Evolutionary conservation across 106 monocot species (phyloP).

Genomic region (Allium sativum): DNA sequence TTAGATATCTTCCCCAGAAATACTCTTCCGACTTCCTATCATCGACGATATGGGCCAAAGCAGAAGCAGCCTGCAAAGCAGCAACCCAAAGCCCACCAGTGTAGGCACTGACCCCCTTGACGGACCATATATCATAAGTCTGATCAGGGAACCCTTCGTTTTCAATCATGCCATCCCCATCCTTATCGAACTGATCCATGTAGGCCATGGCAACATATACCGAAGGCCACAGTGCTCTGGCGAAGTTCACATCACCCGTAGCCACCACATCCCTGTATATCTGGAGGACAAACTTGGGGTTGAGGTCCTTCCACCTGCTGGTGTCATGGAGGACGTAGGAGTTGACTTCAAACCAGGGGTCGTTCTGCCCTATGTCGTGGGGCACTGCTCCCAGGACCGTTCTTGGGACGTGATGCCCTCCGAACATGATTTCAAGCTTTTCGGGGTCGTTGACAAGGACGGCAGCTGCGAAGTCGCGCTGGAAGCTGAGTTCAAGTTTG

Average conservation of each 20-base stretch:
- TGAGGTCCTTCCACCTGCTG: slow-evolving; percentile 59
- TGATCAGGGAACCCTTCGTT: slow-evolving; percentile 71
- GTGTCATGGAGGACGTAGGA: slow-evolving; percentile 39
- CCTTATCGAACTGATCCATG: slow-evolving; percentile 78
- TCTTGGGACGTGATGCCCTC: slow-evolving; percentile 23
- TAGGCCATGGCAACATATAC: slow-evolving; percentile 66
- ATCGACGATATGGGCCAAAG: slow-evolving; percentile 41
- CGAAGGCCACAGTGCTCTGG: slow-evolving; percentile 51
- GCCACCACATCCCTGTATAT: slow-evolving; percentile 45
- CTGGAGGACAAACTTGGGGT: slow-evolving; percentile 64
- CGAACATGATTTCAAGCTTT: slow-evolving; percentile 15
- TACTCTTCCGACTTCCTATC: slow-evolving; percentile 41
- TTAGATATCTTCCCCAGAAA: slow-evolving; percentile 56
- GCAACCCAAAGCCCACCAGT: slow-evolving; percentile 72
- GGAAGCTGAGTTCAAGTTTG: slow-evolving; percentile 55
- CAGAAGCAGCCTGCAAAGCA: slow-evolving; percentile 55
- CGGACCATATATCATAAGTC: slow-evolving; percentile 68
- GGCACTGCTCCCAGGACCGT: slow-evolving; percentile 66
- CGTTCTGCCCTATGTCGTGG: slow-evolving; percentile 54
- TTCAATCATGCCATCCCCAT: slow-evolving; percentile 69
- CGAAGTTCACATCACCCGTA: slow-evolving; percentile 51
- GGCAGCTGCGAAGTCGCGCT: slow-evolving; percentile 63
- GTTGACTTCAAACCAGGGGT: slow-evolving; percentile 71
- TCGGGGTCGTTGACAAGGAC: slow-evolving; percentile 57
- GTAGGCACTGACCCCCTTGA: slow-evolving; percentile 55